A percentile compares a stretch with the other conserved stretches of the same genome.
Conservation (phyloP, 1,139 yeast species). For the Candida frijolesensis region DNA sequence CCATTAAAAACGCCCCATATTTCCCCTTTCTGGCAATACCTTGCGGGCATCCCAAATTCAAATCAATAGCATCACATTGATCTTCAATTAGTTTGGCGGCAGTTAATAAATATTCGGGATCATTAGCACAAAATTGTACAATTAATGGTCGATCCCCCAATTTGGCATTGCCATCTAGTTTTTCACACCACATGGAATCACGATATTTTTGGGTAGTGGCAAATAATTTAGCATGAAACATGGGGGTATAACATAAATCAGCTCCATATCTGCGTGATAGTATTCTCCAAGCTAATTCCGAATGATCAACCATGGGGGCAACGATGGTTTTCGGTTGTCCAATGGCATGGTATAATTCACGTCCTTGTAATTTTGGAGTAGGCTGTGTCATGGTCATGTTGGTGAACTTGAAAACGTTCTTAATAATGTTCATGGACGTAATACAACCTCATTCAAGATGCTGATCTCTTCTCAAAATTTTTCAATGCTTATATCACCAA, state of each 20-base stretch:
- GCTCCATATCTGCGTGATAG: conserved; percentile 90
- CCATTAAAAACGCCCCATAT: conserved; percentile 96
- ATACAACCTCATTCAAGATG: not conserved
- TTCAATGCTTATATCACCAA: not conserved
- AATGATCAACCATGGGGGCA: conserved; percentile 99
- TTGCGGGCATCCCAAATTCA: conserved; percentile 96
- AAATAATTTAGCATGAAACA: conserved; percentile 92
- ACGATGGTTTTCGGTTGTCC: conserved; percentile 83
- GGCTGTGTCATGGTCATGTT: conserved; percentile 1
- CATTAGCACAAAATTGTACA: conserved; percentile 96
- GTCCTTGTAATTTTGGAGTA: conserved; percentile 44
- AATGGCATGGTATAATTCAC: conserved; percentile 66
- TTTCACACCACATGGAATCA: conserved; percentile 67
- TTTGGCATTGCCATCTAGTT: conserved; percentile 63
- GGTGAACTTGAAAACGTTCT: not conserved
- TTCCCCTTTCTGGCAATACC: conserved; percentile 95
- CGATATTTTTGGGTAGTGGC: conserved; percentile 85
- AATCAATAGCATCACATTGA: conserved; percentile 92
- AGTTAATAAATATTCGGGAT: conserved; percentile 76
- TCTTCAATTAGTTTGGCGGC: conserved; percentile 84
- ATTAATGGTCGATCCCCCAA: conserved; percentile 73
- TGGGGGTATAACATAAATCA: conserved; percentile 91
- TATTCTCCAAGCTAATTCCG: conserved; percentile 94
- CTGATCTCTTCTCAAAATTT: not conserved
- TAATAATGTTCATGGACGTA: not conserved